Evolutionary conservation across 768 basidiomycete species (phyloP).

Genomic region (Pleurotus sapidus): DNA sequence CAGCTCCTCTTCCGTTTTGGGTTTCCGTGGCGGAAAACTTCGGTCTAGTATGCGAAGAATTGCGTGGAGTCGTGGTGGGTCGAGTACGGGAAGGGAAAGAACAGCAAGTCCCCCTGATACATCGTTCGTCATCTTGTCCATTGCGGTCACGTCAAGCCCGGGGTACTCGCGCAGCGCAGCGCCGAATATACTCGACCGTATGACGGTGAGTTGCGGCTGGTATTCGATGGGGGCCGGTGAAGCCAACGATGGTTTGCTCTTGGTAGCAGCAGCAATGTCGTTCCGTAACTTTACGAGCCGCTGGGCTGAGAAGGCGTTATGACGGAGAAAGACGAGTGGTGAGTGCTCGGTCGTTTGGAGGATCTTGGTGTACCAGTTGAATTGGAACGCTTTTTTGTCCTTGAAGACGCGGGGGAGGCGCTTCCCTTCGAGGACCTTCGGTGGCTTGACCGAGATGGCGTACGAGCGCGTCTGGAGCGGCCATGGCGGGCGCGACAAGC

Average conservation of each 20-base stretch:
- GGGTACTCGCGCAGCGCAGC: slow-evolving; percentile 67
- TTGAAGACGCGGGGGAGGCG: slow-evolving; percentile 65
- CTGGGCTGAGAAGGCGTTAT: slow-evolving; percentile 69
- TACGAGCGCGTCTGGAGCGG: slow-evolving; percentile 39
- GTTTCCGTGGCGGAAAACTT: slow-evolving; percentile 56
- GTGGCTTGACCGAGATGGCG: slow-evolving; percentile 54
- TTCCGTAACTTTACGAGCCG: slow-evolving; percentile 66
- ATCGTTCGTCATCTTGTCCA: slow-evolving; percentile 51
- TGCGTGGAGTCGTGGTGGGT: slow-evolving; percentile 69
- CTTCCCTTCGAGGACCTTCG: slow-evolving; percentile 51
- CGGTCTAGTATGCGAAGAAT: slow-evolving; percentile 68
- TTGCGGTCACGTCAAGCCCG: slow-evolving; percentile 44
- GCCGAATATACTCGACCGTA: slow-evolving; percentile 78
- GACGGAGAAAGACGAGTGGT: slow-evolving; percentile 77
- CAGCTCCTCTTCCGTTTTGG: slow-evolving; percentile 49
- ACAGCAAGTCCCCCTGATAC: slow-evolving; percentile 63
- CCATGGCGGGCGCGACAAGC: slow-evolving; percentile 15
- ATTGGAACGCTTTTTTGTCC: slow-evolving; percentile 79
- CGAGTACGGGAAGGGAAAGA: slow-evolving; percentile 60
- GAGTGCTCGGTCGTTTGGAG: slow-evolving; percentile 52
- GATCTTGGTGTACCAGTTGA: slow-evolving; percentile 74
- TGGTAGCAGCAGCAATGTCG: slow-evolving; percentile 57
- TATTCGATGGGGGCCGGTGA: slow-evolving; percentile 17
- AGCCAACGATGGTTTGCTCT: slow-evolving; percentile 21
- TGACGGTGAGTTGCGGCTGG: slow-evolving; percentile 59